Conservation (phyloP, 495 filamentous ascomycete species). For the Letharia columbiana region DNA sequence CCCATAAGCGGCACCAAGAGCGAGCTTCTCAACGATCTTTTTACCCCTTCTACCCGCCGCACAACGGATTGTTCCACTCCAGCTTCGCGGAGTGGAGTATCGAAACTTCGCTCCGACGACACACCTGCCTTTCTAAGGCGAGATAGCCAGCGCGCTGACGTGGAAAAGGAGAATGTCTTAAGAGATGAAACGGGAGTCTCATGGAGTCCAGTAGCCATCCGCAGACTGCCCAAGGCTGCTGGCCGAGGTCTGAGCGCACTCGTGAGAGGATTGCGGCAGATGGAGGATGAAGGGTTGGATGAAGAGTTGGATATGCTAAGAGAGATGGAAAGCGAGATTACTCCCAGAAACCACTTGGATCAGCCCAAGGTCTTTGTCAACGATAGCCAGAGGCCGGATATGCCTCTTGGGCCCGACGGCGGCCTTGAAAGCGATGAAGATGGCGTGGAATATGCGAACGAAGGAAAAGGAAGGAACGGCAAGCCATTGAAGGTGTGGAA, state of each 20-base stretch:
- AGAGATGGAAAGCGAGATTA: constrained; percentile 61
- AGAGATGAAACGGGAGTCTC: constrained; percentile 32
- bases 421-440: constrained; percentile 45
- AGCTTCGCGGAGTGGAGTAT: constrained; percentile 10
- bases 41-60: constrained; percentile 21
- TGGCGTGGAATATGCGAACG: constrained; percentile 37
- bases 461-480: constrained; percentile 30
- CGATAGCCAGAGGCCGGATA: constrained; percentile 50
- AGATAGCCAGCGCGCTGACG: constrained; percentile 19
- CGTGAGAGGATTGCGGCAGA: constrained; percentile 64
- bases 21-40: background rate
- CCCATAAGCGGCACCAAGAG: constrained; percentile 4
- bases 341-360: constrained; percentile 21
- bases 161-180: constrained; percentile 28
- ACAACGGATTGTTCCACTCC: constrained; percentile 13
- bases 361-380: constrained; percentile 42
- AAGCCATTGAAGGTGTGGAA: constrained; percentile 60
- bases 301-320: constrained; percentile 76
- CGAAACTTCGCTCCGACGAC: constrained; percentile 18
- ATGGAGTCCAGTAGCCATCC: constrained; percentile 40
- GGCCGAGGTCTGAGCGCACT: constrained; percentile 69
- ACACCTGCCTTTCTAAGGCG: constrained; percentile 23
- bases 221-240: constrained; percentile 48
- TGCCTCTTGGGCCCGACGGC: constrained; percentile 56
- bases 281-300: constrained; percentile 67